Conservation (phyloP, 179 eudicot species). For the Heliamphora pulchella region DNA sequence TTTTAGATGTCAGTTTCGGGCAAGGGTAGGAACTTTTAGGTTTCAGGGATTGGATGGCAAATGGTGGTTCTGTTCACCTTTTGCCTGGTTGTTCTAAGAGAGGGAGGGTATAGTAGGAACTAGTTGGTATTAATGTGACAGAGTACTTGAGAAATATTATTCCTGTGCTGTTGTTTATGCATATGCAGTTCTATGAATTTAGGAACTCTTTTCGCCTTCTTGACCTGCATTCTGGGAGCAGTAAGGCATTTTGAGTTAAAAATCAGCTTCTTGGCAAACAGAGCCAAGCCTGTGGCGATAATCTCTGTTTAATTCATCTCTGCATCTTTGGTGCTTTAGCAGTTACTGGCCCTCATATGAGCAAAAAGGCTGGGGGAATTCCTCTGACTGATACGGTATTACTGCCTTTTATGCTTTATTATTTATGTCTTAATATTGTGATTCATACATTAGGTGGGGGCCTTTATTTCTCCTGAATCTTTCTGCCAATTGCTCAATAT, state of each 20-base stretch:
- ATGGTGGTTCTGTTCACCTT: background rate
- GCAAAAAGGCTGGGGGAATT: too few relatives aligned
- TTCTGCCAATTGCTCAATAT: background rate
- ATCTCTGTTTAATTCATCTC: too few relatives aligned
- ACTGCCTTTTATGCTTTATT: background rate
- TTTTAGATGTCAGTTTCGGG: constrained; percentile 8
- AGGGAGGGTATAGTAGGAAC: background rate
- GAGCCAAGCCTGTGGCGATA: too few relatives aligned
- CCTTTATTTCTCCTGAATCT: background rate
- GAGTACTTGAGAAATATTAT: background rate
- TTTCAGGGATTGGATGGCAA: background rate
- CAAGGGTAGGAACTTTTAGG: background rate
- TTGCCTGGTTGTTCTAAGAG: background rate
- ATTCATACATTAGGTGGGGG: too few relatives aligned
- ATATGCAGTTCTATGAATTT: background rate
- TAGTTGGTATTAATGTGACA: background rate
- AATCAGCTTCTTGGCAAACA: too few relatives aligned
- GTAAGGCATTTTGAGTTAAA: too few relatives aligned
- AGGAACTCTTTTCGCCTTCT: too few relatives aligned
- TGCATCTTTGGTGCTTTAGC: too few relatives aligned
- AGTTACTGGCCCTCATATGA: too few relatives aligned
- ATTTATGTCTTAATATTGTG: too few relatives aligned
- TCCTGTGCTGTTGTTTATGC: background rate
- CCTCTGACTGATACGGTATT: too few relatives aligned
- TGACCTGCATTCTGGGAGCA: background rate